Percentiles rank a stretch among this genome's conserved stretches.
These are phyloP conservation scores for Globisporangium carolinianum DNA, from an alignment of 352 stramenopile genomes.

Conservation along the genomic window DNA sequence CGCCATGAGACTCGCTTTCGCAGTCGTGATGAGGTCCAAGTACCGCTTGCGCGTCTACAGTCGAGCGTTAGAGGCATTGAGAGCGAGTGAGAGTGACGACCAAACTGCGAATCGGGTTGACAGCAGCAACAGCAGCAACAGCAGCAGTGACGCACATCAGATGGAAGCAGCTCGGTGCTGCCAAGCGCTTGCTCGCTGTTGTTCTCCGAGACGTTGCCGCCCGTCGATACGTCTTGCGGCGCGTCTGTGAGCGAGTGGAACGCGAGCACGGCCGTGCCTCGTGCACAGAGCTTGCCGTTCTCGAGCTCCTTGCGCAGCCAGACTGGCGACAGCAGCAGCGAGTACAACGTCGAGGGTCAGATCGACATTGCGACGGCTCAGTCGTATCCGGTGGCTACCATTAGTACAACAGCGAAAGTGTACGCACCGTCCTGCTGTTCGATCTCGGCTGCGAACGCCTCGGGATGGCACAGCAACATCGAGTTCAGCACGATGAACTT, in stretches of 20 bases:
- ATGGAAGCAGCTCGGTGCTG: conserved; percentile 6
- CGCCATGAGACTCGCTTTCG: conserved; percentile 29
- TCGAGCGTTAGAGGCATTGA: neutral
- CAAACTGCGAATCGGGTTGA: no score
- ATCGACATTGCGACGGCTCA: neutral
- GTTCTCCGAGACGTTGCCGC: neutral
- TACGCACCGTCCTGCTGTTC: conserved; percentile 45
- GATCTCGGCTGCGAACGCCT: conserved; percentile 22
- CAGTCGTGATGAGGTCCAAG: conserved; percentile 28
- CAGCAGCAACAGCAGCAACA: neutral
- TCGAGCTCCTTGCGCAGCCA: conserved; percentile 76
- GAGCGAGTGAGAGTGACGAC: no score
- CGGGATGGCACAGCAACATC: conserved; percentile 23
- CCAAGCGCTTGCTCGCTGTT: conserved; percentile 13
- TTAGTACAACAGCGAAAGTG: neutral
- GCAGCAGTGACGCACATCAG: neutral
- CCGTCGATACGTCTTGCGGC: neutral
- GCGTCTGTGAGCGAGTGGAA: conserved; percentile 26
- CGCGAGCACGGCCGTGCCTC: conserved; percentile 53
- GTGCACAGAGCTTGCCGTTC: conserved; percentile 73
- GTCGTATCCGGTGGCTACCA: neutral
- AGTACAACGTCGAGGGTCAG: no score
- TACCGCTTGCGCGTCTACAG: conserved; percentile 26
- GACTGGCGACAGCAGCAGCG: no score
- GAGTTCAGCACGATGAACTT: conserved; percentile 79